Evolutionary conservation across 2,329 filamentous ascomycete genomes (phyloP), one percentile per base, ranked within the genome.

Genomic region (Stachybotrys elegans): DNA sequence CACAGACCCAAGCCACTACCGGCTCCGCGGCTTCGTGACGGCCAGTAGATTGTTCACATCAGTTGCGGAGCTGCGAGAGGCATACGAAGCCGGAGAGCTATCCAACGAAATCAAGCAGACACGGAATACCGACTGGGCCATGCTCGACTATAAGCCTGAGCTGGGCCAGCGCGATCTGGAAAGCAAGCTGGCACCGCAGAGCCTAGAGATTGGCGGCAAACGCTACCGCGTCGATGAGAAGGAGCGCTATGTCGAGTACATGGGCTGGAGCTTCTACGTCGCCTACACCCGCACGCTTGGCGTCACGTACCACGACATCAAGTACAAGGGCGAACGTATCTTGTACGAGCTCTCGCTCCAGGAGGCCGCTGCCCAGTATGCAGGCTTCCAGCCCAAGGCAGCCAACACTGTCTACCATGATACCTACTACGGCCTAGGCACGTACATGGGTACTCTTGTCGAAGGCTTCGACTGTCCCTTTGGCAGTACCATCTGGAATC

Each of bases 251-350:
- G 63, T 79, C 27, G 69, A 71, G 46, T 78, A 70, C 65, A 70
- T 78, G 59, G 73, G 71, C 16, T 79, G 72, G 59, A 64, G 66
- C 4, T 77, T 78, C 56, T 78, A 75, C 57, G 59, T 76, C 19
- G 58, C 67, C 11, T 69, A 67, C 48, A 64, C 64, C 6, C 66
- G 67, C 32, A 61, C 67, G 3, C 65, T 70, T 2, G 74, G 72
- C 1, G 49, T 76, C 9, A 66, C 63, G 48, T 58, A 77, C 12
- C 72, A 66, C 51, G 73, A 78, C 50, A 71, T 78, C 48, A 64
- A 63, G 19, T 76, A 72, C 59, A 71, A 72, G 49, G 70, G 68
- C 12, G 66, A 76, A 48, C 62, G 72, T 2, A 64, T 78, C 35
- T 60, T 78, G 37, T 78, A 78, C 51, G 72, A 78, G 56, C 65